Evolutionary conservation across 1,139 yeast genomes (phyloP).

Genomic region (Eremothecium sinecaudum): DNA sequence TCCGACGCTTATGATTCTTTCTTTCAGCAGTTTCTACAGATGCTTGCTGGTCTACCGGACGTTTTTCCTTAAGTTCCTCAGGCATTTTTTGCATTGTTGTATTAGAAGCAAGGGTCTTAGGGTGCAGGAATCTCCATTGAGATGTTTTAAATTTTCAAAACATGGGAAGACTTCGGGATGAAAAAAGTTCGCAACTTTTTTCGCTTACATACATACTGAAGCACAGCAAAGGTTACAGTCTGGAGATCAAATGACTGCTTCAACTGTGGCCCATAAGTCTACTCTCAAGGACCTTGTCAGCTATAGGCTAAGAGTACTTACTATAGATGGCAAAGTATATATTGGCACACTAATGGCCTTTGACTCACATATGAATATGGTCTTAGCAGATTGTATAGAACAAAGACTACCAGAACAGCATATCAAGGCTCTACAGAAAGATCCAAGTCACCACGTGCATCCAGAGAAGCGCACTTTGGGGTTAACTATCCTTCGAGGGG

Average conservation of each 20-base stretch:
- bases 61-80: conserved; percentile 9
- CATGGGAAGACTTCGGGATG: too few relatives aligned
- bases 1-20: conserved; percentile 32
- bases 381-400: conserved; percentile 78
- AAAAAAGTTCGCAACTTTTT: too few relatives aligned
- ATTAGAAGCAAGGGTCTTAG: too few relatives aligned
- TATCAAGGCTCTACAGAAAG: conserved; percentile 36
- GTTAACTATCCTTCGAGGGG: conserved; percentile 77
- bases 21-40: conserved; percentile 13
- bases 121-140: too few relatives aligned
- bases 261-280: conserved; percentile 21
- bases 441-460: conserved; percentile 21
- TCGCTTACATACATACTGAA: too few relatives aligned
- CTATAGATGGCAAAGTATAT: conserved; percentile 66
- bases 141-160: too few relatives aligned
- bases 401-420: conserved; percentile 59
- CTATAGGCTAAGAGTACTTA: conserved; percentile 61
- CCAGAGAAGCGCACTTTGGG: conserved; percentile 61
- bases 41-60: conserved; percentile 10
- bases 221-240: too few relatives aligned
- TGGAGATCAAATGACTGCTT: not conserved
- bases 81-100: conserved; percentile 1
- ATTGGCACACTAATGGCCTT: conserved; percentile 79
- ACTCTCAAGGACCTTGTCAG: conserved; percentile 61
- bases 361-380: conserved; percentile 83